Percentiles rank a stretch among this genome's conserved stretches.
Conservation (phyloP, 164 flowering plant genomes). For the Berberis thunbergii region DNA sequence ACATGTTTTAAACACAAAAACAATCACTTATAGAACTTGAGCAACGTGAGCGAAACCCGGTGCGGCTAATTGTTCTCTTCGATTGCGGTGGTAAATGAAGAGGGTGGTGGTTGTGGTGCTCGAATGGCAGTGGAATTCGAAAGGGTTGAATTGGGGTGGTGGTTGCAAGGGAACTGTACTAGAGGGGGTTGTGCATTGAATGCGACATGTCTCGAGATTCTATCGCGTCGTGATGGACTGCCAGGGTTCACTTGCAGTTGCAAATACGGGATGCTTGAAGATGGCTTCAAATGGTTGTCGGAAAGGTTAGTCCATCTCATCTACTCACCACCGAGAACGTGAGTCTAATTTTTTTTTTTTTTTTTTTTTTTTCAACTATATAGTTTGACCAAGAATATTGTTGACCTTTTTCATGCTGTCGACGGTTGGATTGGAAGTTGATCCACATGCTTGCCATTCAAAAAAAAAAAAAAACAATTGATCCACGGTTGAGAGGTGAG, state of each 20-base stretch:
- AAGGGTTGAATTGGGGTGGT: neutral
- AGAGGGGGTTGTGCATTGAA: neutral
- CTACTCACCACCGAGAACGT: neutral
- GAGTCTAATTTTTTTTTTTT: no score
- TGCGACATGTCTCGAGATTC: neutral
- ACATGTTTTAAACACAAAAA: no score
- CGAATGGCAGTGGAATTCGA: no score
- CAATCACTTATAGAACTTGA: no score
- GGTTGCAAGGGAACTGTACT: neutral
- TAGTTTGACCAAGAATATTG: neutral
- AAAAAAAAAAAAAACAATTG: no score
- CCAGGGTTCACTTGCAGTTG: neutral
- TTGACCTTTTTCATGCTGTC: neutral
- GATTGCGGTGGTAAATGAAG: no score
- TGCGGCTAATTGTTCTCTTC: no score
- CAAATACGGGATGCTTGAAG: neutral
- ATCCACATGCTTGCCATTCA: no score
- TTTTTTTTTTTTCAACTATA: neutral
- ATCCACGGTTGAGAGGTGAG: neutral
- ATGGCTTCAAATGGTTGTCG: neutral
- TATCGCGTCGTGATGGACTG: neutral
- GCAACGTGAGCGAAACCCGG: no score
- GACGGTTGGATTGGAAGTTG: neutral
- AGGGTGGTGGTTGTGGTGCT: no score
- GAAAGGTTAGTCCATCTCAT: neutral